phyloP scores from a whole-genome alignment of 139 green algal genomes.

The Limnomonas spitsbergensis region DNA sequence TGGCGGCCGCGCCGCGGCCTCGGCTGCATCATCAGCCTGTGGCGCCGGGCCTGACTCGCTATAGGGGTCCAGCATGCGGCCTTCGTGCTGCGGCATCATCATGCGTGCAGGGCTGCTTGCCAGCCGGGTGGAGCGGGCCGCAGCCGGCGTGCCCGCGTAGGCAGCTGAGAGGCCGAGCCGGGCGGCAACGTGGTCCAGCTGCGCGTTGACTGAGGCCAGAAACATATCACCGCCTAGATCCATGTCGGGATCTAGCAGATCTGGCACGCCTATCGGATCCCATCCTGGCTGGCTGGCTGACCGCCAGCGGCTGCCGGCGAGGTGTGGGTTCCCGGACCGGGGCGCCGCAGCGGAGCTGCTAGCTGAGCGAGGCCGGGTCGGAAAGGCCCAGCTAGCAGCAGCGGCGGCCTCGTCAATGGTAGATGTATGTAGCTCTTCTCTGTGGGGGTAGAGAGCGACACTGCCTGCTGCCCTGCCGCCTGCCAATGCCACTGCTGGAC shows the following conservation, averaged over 20 bases:
- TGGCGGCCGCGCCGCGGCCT: background rate
- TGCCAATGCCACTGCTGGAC: background rate
- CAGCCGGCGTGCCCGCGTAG: too few relatives aligned
- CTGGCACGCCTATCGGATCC: too few relatives aligned
- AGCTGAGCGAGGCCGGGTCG: too few relatives aligned
- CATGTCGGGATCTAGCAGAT: background rate
- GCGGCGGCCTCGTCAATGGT: too few relatives aligned
- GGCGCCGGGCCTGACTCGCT: background rate
- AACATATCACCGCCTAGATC: background rate
- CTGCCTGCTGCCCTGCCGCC: background rate
- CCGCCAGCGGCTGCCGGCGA: too few relatives aligned
- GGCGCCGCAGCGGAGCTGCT: too few relatives aligned
- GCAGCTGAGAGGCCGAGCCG: background rate
- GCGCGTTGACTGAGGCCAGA: slow-evolving; percentile 1
- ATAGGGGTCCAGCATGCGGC: background rate
- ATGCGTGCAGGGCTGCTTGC: background rate
- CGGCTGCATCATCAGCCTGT: too few relatives aligned
- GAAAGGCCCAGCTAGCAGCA: too few relatives aligned
- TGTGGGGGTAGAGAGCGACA: too few relatives aligned
- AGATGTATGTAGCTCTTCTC: too few relatives aligned
- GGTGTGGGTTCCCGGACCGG: too few relatives aligned
- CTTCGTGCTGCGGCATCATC: background rate
- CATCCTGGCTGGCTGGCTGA: too few relatives aligned
- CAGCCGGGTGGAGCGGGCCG: background rate
- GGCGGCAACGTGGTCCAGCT: slow-evolving; percentile 2